Conservation (phyloP, 495 filamentous ascomycete genomes). For the Pseudomonodictys pantanalensis region DNA sequence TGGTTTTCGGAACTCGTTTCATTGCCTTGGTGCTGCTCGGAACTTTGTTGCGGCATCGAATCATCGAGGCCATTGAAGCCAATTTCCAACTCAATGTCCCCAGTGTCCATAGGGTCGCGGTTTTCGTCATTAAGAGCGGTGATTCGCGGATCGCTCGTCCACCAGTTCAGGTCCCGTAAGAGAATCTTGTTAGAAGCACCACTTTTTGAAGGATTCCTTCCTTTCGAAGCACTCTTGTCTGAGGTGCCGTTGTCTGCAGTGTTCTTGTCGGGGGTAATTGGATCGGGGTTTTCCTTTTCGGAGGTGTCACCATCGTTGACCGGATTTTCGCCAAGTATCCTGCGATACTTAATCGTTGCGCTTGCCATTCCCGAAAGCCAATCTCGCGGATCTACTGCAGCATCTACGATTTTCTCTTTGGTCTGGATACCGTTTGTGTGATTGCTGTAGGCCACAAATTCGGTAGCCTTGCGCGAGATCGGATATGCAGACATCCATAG, state of each 20-base stretch:
- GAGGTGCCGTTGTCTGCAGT: too few species aligned
- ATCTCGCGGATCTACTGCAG: background rate
- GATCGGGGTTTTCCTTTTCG: background rate
- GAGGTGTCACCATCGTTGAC: background rate
- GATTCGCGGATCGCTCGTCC: background rate
- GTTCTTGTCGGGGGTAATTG: too few species aligned
- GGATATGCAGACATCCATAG: conserved; percentile 1
- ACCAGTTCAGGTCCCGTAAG: background rate
- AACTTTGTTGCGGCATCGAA: too few species aligned
- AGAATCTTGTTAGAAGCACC: background rate
- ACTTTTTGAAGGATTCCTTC: too few species aligned
- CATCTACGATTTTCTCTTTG: background rate
- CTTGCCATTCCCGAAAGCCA: background rate
- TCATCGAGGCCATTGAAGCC: background rate
- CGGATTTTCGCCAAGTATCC: conserved; percentile 3
- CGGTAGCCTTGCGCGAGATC: too few species aligned
- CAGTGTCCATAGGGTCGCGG: background rate
- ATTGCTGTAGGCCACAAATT: too few species aligned
- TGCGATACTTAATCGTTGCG: background rate
- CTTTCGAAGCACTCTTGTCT: too few species aligned
- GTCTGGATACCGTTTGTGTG: too few species aligned
- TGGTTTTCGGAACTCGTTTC: too few species aligned
- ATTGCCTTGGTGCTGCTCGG: too few species aligned
- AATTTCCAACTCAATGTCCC: background rate
- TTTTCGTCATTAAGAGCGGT: background rate